Conservation (phyloP, 495 filamentous ascomycete species). For the Haplographium delicatum region DNA sequence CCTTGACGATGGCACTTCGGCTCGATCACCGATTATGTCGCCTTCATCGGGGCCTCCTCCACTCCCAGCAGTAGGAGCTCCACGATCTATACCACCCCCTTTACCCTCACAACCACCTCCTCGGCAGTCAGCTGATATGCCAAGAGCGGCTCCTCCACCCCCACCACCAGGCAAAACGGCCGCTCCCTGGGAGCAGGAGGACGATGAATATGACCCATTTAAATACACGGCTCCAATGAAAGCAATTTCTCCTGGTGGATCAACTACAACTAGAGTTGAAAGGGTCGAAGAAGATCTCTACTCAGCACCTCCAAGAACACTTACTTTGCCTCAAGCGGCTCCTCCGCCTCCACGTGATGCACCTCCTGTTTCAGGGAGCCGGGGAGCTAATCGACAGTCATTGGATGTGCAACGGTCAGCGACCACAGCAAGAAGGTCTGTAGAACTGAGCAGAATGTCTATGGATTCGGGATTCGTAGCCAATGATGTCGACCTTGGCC, state of each 20-base stretch:
- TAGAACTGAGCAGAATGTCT: conserved; percentile 55
- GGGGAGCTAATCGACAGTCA: conserved; percentile 55
- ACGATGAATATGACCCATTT: conserved; percentile 71
- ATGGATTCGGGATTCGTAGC: conserved; percentile 68
- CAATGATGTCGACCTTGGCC: conserved; percentile 74
- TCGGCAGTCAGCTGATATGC: conserved; percentile 59
- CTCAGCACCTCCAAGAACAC: conserved; percentile 42
- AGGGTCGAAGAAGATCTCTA: conserved; percentile 46
- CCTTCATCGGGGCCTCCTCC: conserved; percentile 50
- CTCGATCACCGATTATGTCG: conserved; percentile 39
- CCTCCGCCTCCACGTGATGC: conserved; percentile 37
- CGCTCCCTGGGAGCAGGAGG: conserved; percentile 45
- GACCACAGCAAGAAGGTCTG: conserved; percentile 56
- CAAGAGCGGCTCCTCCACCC: conserved; percentile 64
- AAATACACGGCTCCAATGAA: conserved; percentile 49
- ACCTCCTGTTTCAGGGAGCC: conserved; percentile 39
- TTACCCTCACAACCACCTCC: conserved; percentile 27
- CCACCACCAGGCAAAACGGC: conserved; percentile 41
- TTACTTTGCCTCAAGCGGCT: conserved; percentile 30
- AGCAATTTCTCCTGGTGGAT: conserved; percentile 14
- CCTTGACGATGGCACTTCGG: conserved; percentile 46
- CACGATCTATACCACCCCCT: conserved; percentile 46
- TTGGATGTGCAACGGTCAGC: conserved; percentile 55
- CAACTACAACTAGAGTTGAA: conserved; percentile 26
- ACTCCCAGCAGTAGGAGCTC: conserved; percentile 43